Evolutionary conservation across 441 rosid species (phyloP).

Genomic region (Euphorbia corollata): DNA sequence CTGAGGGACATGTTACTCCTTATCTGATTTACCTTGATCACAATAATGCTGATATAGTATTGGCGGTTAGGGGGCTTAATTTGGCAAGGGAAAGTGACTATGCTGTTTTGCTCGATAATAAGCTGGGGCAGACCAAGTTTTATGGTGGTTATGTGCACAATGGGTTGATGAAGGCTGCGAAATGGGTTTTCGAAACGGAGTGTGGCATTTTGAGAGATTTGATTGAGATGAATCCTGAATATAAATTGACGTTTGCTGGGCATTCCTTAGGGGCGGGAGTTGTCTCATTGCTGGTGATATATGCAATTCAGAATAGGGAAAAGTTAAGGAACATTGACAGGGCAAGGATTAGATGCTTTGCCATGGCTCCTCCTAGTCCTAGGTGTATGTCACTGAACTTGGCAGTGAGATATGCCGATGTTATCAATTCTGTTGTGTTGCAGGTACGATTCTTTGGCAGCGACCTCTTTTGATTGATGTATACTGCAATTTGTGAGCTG

Average conservation of each 20-base stretch:
- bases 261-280: conserved; percentile 96
- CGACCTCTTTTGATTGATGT: neutral
- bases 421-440: conserved; percentile 79
- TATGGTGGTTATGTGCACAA: conserved; percentile 92
- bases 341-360: conserved; percentile 69
- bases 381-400: conserved; percentile 88
- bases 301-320: conserved; percentile 36
- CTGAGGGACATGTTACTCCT: conserved; percentile 67
- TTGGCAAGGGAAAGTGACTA: conserved; percentile 82
- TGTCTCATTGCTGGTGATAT: conserved; percentile 56
- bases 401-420: conserved; percentile 90
- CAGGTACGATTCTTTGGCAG: conserved; percentile 45
- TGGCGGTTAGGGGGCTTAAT: conserved; percentile 72
- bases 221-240: conserved; percentile 52
- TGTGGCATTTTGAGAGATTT: conserved; percentile 53
- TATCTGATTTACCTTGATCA: conserved; percentile 75
- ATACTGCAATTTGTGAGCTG: neutral
- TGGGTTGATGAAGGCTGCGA: conserved; percentile 76
- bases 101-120: conserved; percentile 68
- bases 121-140: conserved; percentile 59
- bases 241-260: conserved; percentile 78
- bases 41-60: conserved; percentile 54
- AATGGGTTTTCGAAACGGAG: conserved; percentile 67
- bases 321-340: conserved; percentile 61
- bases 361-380: conserved; percentile 89